Evolutionary conservation across 768 basidiomycete genomes (phyloP), one percentile per base, ranked within the genome.

Genomic region (Termitomyces sp.): DNA sequence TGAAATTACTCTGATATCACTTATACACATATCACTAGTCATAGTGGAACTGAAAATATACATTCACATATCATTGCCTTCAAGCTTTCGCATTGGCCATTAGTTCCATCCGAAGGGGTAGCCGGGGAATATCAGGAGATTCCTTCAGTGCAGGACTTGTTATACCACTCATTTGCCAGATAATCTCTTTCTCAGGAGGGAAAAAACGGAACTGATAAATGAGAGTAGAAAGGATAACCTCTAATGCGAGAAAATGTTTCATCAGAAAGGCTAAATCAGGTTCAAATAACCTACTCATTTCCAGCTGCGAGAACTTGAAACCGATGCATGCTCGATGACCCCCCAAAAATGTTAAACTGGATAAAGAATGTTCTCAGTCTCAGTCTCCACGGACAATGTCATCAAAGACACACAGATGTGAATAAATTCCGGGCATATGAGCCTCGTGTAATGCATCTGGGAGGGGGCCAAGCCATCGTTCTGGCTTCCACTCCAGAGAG

Each of bases 251-350:
- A 29, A 9, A 29, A 29, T 29, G 3, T 29, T 29, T 3, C 29
- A 29, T 29, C 29, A 29, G 29, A 9, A 29, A 29, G 9, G 20
- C 3, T 39, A 12, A 39, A 39, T 18, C 38, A 18, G 38, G 38
- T 12, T 18, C 3, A 18, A 39, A 39, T 39, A 16, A 63, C 71
- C 18, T 49, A 73, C 73, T 73, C 55, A 72, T 73, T 57, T 73
- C 72, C 13, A 73, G 56, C 50, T 73, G 65, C 3, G 73, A 63
- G 56, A 74, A 73, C 58, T 73, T 71, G 60, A 72, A 70, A 6
- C 70, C 73, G 27, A 75, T 71, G 66, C 72, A 73, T 0, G 70
- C 58, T 2, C 68, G 63, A 3, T 63, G 62, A 5, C 72, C 72
- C 29, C 65, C 70, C 15, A 70, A 40, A 60, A 71, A 74, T 9